Conservation (phyloP, 768 basidiomycete genomes). For the Amanita rimosa region DNA sequence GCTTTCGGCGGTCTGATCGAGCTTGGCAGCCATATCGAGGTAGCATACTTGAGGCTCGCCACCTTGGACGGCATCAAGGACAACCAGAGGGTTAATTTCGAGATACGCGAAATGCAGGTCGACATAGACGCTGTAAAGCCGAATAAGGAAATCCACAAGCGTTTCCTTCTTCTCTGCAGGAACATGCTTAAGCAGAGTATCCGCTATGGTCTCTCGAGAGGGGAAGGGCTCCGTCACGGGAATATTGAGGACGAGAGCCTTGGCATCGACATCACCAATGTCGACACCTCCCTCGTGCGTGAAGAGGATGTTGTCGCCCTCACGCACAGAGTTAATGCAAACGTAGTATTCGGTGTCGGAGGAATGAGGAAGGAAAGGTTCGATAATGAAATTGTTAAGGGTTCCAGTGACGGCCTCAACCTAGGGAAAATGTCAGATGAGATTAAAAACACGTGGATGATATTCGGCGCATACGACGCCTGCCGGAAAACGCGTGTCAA, state of each 20-base stretch:
- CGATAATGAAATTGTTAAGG: constrained; percentile 94
- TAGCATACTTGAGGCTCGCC: constrained; percentile 79
- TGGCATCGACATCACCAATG: constrained; percentile 95
- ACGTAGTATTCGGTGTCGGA: constrained; percentile 95
- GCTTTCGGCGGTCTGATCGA: constrained; percentile 98
- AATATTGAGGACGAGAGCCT: constrained; percentile 83
- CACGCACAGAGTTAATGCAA: constrained; percentile 91
- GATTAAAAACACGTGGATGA: neutral
- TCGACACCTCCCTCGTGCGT: constrained; percentile 99
- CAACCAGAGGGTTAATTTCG: constrained; percentile 97
- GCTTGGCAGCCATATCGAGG: constrained; percentile 99
- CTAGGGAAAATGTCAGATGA: constrained; percentile 25
- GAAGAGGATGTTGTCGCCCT: constrained; percentile 95
- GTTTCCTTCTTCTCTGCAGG: constrained; percentile 81
- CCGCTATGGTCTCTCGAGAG: constrained; percentile 62
- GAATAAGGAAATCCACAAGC: constrained; percentile 87
- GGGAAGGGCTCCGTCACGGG: constrained; percentile 75
- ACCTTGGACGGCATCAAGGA: constrained; percentile 66
- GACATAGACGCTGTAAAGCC: constrained; percentile 95
- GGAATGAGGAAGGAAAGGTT: constrained; percentile 97
- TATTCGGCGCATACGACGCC: constrained; percentile 10
- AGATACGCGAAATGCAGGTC: constrained; percentile 99
- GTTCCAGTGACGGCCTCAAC: constrained; percentile 94
- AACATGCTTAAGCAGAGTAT: constrained; percentile 73
- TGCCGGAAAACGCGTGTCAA: constrained; percentile 12